Evolutionary conservation across 2,329 filamentous ascomycete genomes (phyloP).

Genomic region (Hymenoscyphus infarciens): DNA sequence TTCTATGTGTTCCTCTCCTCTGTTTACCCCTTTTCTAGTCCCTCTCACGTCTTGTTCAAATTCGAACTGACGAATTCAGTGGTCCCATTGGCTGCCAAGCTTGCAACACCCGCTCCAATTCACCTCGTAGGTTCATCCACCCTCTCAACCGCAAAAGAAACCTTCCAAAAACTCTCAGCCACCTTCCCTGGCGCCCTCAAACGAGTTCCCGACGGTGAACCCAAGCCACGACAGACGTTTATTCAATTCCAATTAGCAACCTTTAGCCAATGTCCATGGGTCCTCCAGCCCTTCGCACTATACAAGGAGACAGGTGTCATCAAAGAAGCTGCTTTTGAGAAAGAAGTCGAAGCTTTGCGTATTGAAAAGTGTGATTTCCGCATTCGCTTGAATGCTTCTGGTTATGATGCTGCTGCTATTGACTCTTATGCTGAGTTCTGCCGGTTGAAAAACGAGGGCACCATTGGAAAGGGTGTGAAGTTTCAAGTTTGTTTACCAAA

Average conservation of each 20-base stretch:
- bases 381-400: slow-evolving; percentile 3
- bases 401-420: slow-evolving; percentile 34
- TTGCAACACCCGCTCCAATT: background rate
- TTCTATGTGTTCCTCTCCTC: no score
- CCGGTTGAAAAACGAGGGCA: slow-evolving; percentile 20
- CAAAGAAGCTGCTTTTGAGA: background rate
- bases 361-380: background rate
- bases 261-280: slow-evolving; percentile 28
- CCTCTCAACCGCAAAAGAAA: slow-evolving; percentile 33
- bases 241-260: slow-evolving; percentile 35
- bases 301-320: background rate
- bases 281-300: slow-evolving; percentile 14
- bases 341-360: background rate
- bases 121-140: slow-evolving; percentile 40
- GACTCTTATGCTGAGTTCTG: slow-evolving; percentile 32
- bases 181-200: slow-evolving; percentile 36
- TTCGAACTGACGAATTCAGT: background rate
- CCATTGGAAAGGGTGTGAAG: slow-evolving; percentile 28
- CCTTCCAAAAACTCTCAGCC: slow-evolving; percentile 34
- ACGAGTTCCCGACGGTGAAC: slow-evolving; percentile 43
- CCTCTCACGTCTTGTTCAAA: no score
- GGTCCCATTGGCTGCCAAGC: background rate
- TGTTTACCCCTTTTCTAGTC: no score
- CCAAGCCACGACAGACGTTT: slow-evolving; percentile 36
- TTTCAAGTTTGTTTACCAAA: slow-evolving; percentile 38